These are phyloP conservation scores for Acmispon strigosus DNA, from an alignment of 306 rosid species.

Conservation along the genomic window DNA sequence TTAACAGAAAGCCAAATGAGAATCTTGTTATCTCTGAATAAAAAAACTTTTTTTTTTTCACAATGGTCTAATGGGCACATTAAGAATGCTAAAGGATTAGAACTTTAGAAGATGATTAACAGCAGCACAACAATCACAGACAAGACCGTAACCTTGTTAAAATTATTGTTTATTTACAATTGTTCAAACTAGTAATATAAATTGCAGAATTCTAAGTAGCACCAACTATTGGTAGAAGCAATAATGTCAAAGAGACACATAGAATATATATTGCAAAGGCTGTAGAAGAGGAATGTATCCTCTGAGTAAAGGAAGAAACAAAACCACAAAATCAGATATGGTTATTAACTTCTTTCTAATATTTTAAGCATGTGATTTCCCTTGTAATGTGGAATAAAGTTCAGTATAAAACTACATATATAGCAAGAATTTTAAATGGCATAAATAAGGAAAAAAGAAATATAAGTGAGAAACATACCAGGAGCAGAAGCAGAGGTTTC, in stretches of 20 bases:
- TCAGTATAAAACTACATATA: neutral
- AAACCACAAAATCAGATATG: neutral
- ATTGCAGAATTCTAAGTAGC: neutral
- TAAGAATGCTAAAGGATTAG: neutral
- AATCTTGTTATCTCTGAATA: neutral
- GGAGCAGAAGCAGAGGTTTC: conserved; percentile 55
- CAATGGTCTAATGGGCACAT: neutral
- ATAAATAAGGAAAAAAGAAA: neutral
- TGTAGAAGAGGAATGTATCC: neutral
- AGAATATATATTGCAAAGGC: neutral
- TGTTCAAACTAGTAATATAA: neutral
- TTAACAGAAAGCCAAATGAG: neutral
- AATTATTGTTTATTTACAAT: neutral
- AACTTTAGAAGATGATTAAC: neutral
- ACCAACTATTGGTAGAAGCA: neutral
- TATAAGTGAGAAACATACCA: conserved; percentile 40
- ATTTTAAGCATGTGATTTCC: neutral
- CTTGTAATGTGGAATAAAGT: neutral
- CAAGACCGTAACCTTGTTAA: neutral
- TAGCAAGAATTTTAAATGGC: neutral
- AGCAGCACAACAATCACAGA: neutral
- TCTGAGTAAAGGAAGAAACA: neutral
- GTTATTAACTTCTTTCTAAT: neutral
- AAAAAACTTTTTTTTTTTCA: neutral
- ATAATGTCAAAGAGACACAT: neutral